A percentile compares a stretch with the other conserved stretches of the same genome.
phyloP scores from a whole-genome alignment of 768 basidiomycete genomes.

The Termitomyces heimii region DNA sequence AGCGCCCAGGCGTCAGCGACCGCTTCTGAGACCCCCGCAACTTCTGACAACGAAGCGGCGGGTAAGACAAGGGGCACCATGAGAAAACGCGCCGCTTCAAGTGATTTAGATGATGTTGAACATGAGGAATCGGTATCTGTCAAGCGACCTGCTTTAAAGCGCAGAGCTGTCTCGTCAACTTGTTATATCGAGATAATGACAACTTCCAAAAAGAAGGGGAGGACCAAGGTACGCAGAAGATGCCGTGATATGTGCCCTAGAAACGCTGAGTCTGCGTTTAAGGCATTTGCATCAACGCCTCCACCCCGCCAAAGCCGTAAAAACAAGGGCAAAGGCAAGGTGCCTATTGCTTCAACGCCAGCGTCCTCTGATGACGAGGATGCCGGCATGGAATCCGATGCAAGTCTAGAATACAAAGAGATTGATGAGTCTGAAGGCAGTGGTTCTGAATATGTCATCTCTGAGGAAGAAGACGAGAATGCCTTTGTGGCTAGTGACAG shows the following conservation, averaged over 20 bases:
- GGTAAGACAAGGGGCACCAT: conserved; percentile 11
- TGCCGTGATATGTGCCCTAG: background rate
- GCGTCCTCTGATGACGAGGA: conserved; percentile 26
- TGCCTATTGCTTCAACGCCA: conserved; percentile 20
- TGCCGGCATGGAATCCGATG: conserved; percentile 24
- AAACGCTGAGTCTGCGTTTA: background rate
- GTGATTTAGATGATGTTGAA: conserved; percentile 17
- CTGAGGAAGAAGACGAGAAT: conserved; percentile 34
- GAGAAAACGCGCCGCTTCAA: conserved; percentile 21
- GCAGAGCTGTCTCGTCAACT: conserved; percentile 24
- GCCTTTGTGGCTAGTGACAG: conserved; percentile 19
- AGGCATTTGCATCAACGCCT: conserved; percentile 8
- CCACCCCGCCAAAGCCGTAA: conserved; percentile 3
- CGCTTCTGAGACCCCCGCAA: conserved; percentile 44
- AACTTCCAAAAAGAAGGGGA: conserved; percentile 12
- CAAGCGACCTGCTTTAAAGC: conserved; percentile 25
- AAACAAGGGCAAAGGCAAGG: conserved; percentile 34
- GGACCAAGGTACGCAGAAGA: conserved; percentile 18
- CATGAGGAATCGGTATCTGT: conserved; percentile 14
- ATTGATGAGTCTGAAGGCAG: conserved; percentile 48
- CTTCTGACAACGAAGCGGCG: conserved; percentile 35
- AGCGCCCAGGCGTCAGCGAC: conserved; percentile 39
- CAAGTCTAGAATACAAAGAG: conserved; percentile 32
- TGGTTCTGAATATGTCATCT: conserved; percentile 56
- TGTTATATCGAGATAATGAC: conserved; percentile 29